Conservation (phyloP, 2,329 filamentous ascomycete genomes). For the Fusarium continuum region DNA sequence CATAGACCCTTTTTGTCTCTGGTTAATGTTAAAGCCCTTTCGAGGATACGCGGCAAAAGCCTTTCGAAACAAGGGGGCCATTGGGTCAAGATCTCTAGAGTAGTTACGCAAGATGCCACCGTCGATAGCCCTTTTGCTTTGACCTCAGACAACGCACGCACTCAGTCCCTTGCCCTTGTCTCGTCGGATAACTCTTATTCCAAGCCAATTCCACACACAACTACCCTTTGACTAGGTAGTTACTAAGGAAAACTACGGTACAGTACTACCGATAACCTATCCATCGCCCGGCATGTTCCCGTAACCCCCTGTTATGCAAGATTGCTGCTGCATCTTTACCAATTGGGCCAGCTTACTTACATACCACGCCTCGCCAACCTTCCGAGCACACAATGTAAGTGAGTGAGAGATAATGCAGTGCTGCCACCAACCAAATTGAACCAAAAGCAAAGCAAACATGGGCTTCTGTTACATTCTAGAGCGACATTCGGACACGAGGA, state of each 20-base stretch:
- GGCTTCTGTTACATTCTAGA: constrained; percentile 18
- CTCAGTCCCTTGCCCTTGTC: not conserved
- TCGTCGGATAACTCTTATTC: not conserved
- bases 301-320: constrained; percentile 4
- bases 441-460: not conserved
- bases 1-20: constrained; percentile 13
- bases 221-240: not conserved
- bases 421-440: constrained; percentile 23
- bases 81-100: not conserved
- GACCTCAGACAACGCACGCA: constrained; percentile 6
- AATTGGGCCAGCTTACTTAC: constrained; percentile 19
- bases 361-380: constrained; percentile 22
- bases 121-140: not conserved
- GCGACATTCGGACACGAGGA: constrained; percentile 13
- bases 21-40: not conserved
- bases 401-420: constrained; percentile 22
- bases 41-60: constrained; percentile 13
- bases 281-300: constrained; percentile 1
- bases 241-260: not conserved
- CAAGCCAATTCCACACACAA: constrained; percentile 5
- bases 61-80: constrained; percentile 16
- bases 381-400: constrained; percentile 1
- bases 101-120: constrained; percentile 17
- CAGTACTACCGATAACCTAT: not conserved
- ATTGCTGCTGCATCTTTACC: constrained; percentile 29